Base-by-base conservation (phyloP, 345 rosid genomes). In the Eucalyptus rudis region DNA sequence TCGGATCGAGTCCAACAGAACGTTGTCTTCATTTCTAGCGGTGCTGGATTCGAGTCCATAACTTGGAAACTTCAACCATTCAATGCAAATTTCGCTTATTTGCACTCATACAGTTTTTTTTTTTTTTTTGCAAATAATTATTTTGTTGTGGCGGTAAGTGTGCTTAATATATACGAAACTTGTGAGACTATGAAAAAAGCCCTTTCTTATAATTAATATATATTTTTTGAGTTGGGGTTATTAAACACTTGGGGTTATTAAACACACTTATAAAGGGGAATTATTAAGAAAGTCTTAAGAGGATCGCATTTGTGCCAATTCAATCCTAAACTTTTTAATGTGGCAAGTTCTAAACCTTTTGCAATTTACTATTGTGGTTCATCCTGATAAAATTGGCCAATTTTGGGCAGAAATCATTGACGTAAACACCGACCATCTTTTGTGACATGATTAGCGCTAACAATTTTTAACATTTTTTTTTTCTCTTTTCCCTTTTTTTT, bases 391-490 rank as follows among this genome's bases (percentile, higher is more conserved):
- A 59, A 25, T 27, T 11, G 14, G 4, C 1, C 0, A 25, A 59
- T 59, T 59, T 59, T 25, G 66, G 7, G 1, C 7, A 1, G 0
- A 59, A 59, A 59, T 1, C 66, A 2, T 11, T 10, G 14, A 59
- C 4, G 7, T 27, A 27, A 27, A 27, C 15, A 25, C 7, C 14
- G 0, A 11, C 12, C 64, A 25, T 58, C 7, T 25, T 10, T 10
- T 25, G n/a, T 58, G n/a, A 27, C 2, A 0, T 0, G 31, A 59
- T 25, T 2, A 1, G 0, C 29, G 4, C 66, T 25, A 25, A 27
- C 7, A 59, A 27, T 59, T 25, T 1, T 59, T 27, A 27, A 25
- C 0, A 27, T 25, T 27, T 59, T 59, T 59, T 27, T 11, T 59
- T 25, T 27, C 1, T 27, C 66, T 15, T 7, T 59, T 59, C 66